A percentile compares a stretch with the other conserved stretches of the same genome.
Conservation (phyloP, 768 basidiomycete genomes). For the Rhizopogon vinicolor region DNA sequence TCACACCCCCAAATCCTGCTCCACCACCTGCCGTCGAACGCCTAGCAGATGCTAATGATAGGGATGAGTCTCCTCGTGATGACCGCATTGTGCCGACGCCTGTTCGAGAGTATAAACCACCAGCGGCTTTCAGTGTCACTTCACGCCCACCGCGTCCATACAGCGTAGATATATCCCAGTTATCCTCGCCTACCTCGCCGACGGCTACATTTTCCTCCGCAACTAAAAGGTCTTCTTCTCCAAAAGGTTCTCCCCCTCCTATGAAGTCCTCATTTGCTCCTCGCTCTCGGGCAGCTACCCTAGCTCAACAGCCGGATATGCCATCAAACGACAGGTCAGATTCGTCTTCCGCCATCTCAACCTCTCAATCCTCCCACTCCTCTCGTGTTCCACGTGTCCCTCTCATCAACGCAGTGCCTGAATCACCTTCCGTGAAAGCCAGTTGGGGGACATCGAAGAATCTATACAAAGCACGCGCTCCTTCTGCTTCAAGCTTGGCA, state of each 20-base stretch:
- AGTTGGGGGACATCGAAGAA: constrained; percentile 2
- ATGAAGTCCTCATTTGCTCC: constrained; percentile 9
- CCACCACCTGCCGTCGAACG: neutral
- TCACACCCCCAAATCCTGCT: neutral
- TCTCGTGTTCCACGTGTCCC: constrained; percentile 25
- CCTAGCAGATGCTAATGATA: neutral
- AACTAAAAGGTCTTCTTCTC: constrained; percentile 2
- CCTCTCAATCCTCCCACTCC: constrained; percentile 16
- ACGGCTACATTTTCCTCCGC: neutral
- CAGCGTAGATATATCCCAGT: constrained; percentile 14
- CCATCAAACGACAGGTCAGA: constrained; percentile 23
- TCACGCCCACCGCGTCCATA: constrained; percentile 46
- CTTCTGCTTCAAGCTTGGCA: constrained; percentile 6
- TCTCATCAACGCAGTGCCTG: constrained; percentile 27
- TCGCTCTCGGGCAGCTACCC: constrained; percentile 10
- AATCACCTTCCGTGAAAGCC: constrained; percentile 27
- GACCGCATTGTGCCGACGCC: constrained; percentile 45
- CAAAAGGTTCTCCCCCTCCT: constrained; percentile 2
- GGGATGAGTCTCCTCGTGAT: constrained; percentile 1
- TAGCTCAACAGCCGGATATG: neutral
- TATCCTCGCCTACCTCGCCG: constrained; percentile 3
- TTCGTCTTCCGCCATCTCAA: constrained; percentile 17
- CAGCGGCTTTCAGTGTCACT: constrained; percentile 57
- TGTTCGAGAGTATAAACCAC: constrained; percentile 51
- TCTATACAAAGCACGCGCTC: constrained; percentile 9